These are phyloP conservation scores for Esteya vermicola DNA, from an alignment of 2,329 filamentous ascomycete genomes.

Conservation along the genomic window DNA sequence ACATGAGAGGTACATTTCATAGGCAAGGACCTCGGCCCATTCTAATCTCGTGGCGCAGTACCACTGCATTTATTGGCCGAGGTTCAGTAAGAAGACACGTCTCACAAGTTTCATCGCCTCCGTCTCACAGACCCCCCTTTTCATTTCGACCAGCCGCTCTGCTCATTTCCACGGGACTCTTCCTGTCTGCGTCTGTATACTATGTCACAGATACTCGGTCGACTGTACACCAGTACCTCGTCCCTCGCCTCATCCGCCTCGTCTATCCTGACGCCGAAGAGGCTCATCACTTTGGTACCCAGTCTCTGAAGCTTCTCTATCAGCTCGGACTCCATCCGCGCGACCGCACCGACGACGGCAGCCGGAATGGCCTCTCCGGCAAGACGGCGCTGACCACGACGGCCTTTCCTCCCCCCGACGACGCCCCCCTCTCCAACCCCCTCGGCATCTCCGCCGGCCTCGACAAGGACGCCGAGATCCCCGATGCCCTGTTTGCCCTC, in stretches of 20 bases:
- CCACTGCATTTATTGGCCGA: no score
- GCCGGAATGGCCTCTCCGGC: constrained; percentile 11
- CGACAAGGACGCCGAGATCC: constrained; percentile 86
- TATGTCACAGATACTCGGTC: constrained; percentile 65
- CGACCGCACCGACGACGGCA: constrained; percentile 46
- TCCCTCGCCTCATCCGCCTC: constrained; percentile 51
- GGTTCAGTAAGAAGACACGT: no score
- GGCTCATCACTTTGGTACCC: constrained; percentile 71
- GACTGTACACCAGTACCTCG: constrained; percentile 52
- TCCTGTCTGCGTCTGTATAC: no score
- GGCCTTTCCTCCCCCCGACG: constrained; percentile 44
- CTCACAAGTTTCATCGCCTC: no score
- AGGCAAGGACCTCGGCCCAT: no score
- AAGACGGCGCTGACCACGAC: constrained; percentile 24
- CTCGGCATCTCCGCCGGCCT: constrained; percentile 91
- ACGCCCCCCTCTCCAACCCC: constrained; percentile 64
- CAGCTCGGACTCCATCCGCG: constrained; percentile 64
- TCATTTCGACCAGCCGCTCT: no score
- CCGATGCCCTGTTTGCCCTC: constrained; percentile 69
- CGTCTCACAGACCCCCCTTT: no score
- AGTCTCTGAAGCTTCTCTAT: constrained; percentile 58
- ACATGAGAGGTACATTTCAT: no score
- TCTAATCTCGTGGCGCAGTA: no score
- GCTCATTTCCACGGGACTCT: no score
- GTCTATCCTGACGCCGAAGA: constrained; percentile 71